Evolutionary conservation across 495 filamentous ascomycete genomes (phyloP).

Genomic region (Parathielavia hyrcaniae): DNA sequence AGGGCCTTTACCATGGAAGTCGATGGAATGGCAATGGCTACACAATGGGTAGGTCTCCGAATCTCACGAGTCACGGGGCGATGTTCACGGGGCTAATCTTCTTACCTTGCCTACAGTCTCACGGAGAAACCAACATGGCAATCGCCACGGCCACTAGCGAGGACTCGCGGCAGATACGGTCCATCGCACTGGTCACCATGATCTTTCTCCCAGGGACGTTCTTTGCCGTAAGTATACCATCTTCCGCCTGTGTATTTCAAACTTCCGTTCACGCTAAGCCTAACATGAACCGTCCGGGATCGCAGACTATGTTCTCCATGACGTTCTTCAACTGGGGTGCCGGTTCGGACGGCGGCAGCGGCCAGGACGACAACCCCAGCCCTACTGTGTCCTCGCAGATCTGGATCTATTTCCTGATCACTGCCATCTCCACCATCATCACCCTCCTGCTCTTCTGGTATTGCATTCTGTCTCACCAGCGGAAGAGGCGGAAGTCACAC

Average conservation of each 20-base stretch:
- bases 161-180: slow-evolving; percentile 29
- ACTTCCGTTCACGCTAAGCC: background rate
- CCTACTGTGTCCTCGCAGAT: background rate
- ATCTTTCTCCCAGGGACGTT: slow-evolving; percentile 20
- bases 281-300: background rate
- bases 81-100: background rate
- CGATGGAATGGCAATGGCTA: background rate
- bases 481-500: background rate
- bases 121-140: slow-evolving; percentile 22
- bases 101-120: background rate
- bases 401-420: slow-evolving; percentile 2
- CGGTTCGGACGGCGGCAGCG: background rate
- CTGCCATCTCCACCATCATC: background rate
- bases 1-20: background rate
- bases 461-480: too few species aligned
- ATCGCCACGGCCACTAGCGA: slow-evolving; percentile 24
- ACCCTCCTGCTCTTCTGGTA: too few species aligned
- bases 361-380: background rate
- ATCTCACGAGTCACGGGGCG: background rate
- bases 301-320: slow-evolving; percentile 18
- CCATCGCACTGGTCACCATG: slow-evolving; percentile 25
- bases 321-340: slow-evolving; percentile 18
- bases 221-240: slow-evolving; percentile 9
- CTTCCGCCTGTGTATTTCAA: background rate
- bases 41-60: background rate